Percentiles rank a stretch among this genome's conserved stretches.
These are phyloP conservation scores for Biscogniauxia marginata DNA, from an alignment of 2,329 filamentous ascomycete genomes.

Conservation along the genomic window DNA sequence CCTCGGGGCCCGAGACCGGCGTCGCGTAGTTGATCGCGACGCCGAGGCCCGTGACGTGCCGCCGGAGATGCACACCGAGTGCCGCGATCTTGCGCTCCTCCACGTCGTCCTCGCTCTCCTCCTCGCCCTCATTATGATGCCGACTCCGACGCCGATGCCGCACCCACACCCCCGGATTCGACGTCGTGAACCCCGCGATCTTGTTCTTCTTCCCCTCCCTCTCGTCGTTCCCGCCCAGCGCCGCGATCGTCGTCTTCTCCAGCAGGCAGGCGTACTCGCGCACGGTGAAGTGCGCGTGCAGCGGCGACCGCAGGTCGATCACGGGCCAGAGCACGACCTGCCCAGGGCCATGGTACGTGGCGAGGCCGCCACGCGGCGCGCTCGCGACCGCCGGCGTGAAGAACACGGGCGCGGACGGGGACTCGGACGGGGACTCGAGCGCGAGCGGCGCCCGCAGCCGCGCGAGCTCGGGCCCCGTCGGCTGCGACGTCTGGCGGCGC, in stretches of 20 bases:
- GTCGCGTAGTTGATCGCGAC: slow-evolving; percentile 76
- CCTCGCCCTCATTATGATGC: slow-evolving; percentile 2
- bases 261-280: slow-evolving; percentile 75
- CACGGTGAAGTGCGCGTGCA: slow-evolving; percentile 62
- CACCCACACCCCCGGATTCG: slow-evolving; percentile 86
- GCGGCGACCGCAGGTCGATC: slow-evolving; percentile 66
- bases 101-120: slow-evolving; percentile 27
- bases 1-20: slow-evolving; percentile 43
- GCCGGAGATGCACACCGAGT: slow-evolving; percentile 83
- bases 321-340: slow-evolving; percentile 93
- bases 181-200: slow-evolving; percentile 61
- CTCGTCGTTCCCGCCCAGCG: slow-evolving; percentile 60
- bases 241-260: slow-evolving; percentile 71
- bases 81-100: slow-evolving; percentile 76
- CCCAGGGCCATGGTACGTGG: slow-evolving; percentile 92
- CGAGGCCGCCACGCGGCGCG: slow-evolving; percentile 82
- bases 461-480: slow-evolving; percentile 46
- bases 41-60: slow-evolving; percentile 82
- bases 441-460: slow-evolving; percentile 45
- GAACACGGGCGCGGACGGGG: slow-evolving; percentile 32
- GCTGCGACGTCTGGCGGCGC: slow-evolving; percentile 63
- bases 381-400: slow-evolving; percentile 61
- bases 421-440: too few species aligned
- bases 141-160: slow-evolving; percentile 25
- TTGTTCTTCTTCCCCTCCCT: slow-evolving; percentile 41